Evolutionary conservation across 495 filamentous ascomycete genomes (phyloP).

Genomic region (Achaetomiella virescens): DNA sequence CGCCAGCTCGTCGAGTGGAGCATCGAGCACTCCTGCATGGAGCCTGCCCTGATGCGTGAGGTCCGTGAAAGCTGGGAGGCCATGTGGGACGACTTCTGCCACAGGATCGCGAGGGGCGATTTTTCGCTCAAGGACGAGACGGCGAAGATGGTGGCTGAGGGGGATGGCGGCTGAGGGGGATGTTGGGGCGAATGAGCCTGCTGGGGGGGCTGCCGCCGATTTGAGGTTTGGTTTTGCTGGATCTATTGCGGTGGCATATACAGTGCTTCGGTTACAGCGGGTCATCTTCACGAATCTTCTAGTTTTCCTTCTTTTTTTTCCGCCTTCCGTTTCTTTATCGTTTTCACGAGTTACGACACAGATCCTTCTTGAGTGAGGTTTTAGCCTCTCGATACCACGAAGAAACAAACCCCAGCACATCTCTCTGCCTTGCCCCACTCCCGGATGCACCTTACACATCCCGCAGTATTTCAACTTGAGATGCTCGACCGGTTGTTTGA

Average conservation of each 20-base stretch:
- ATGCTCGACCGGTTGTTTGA: too few relatives aligned
- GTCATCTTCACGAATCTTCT: too few relatives aligned
- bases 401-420: too few relatives aligned
- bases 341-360: constrained; percentile 4
- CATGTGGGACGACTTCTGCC: constrained; percentile 42
- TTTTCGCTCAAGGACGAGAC: constrained; percentile 11
- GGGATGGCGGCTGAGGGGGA: neutral
- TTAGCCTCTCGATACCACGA: neutral
- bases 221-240: too few relatives aligned
- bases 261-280: too few relatives aligned
- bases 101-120: constrained; percentile 27
- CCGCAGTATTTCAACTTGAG: too few relatives aligned
- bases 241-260: too few relatives aligned
- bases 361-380: too few relatives aligned
- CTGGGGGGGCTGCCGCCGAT: neutral
- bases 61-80: constrained; percentile 36
- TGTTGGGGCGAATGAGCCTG: neutral
- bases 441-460: too few relatives aligned
- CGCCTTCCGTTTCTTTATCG: too few relatives aligned
- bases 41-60: constrained; percentile 24
- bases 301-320: too few relatives aligned
- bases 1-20: constrained; percentile 51
- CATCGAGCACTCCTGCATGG: constrained; percentile 47
- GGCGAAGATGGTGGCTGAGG: neutral
- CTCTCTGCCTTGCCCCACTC: too few relatives aligned